phyloP scores from a whole-genome alignment of 257 asterid species.

The Lycium barbarum region DNA sequence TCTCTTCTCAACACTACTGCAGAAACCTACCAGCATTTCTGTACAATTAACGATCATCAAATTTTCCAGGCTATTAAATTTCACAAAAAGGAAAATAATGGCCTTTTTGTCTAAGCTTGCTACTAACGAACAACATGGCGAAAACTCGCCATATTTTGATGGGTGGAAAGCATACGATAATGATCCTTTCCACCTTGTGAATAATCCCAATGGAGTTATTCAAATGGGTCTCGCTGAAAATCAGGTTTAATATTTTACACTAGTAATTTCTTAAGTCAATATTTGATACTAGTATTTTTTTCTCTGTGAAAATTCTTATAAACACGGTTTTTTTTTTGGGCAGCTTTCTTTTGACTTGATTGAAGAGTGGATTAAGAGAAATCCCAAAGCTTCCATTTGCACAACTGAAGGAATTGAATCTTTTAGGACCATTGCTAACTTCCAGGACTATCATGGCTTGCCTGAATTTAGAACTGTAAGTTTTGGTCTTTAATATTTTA shows the following conservation, averaged over 20 bases:
- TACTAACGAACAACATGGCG: conserved; percentile 70
- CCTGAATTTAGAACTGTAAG: conserved; percentile 5
- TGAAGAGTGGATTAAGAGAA: conserved; percentile 25
- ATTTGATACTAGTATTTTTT: too few relatives aligned
- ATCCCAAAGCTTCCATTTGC: conserved; percentile 20
- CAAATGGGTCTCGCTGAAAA: conserved; percentile 92
- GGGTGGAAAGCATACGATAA: conserved; percentile 88
- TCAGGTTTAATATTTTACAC: conserved; percentile 41
- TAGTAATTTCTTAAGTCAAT: too few relatives aligned
- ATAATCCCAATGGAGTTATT: conserved; percentile 73
- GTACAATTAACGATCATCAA: background rate
- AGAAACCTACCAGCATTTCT: background rate
- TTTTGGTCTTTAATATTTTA: background rate
- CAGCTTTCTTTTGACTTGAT: conserved; percentile 28
- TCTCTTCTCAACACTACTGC: background rate
- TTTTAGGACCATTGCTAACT: background rate
- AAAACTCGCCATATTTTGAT: conserved; percentile 80
- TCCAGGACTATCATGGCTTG: conserved; percentile 16
- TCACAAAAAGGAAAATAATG: background rate
- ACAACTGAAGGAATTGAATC: conserved; percentile 7
- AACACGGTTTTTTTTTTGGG: background rate
- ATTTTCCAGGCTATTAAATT: background rate
- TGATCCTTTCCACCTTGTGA: conserved; percentile 68
- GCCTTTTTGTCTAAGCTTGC: conserved; percentile 61
- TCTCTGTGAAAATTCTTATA: background rate